Evolutionary conservation across 2,329 filamentous ascomycete species (phyloP), one percentile per base, ranked within the genome.

Genomic region (Alternaria postmessia): DNA sequence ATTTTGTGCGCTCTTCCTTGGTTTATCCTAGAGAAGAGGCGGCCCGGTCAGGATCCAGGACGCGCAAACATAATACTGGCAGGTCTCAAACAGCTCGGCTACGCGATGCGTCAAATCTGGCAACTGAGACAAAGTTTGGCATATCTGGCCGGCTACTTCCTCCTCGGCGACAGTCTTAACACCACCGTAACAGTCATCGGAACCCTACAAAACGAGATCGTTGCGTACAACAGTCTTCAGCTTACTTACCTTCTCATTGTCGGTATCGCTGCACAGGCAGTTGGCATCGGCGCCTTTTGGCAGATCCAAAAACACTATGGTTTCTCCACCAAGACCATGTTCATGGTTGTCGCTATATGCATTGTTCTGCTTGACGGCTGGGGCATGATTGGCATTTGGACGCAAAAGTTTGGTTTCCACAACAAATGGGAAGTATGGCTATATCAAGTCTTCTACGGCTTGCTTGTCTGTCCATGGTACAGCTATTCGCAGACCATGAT

Each of bases 401-500:
- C 84, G 0, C 67, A 82, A 9, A 74, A 71, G 1, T 85, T 87
- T 54, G 84, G 84, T 7, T 87, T 85, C 70, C 84, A 86, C 65
- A 76, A 84, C 60, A 72, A 74, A 6, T 86, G 83, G 83, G 85
- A 86, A 70, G 79, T 85, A 46, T 85, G 83, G 83, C 68, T 75
- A 4, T 81, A 79, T 59, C 78, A 80, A 54, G 79, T 75, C 8
- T 89, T 88, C 64, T 91, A 90, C 67, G 88, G 89, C 0, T 79
- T 91, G 1, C 84, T 90, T 47, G 86, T 90, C 7, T 89, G 88
- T 63, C 88, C 88, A 0, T 91, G 88, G 88, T 91, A 90, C 75
- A 87, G 86, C 48, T 91, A 91, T 75, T 87, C 84, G 0, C 88
- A 91, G 72, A 90, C 88, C 68, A 88, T 91, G 84, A 91, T 91